Evolutionary conservation across 31 red algal genomes (phyloP).

Genomic region (Odonthalia washingtoniensis): DNA sequence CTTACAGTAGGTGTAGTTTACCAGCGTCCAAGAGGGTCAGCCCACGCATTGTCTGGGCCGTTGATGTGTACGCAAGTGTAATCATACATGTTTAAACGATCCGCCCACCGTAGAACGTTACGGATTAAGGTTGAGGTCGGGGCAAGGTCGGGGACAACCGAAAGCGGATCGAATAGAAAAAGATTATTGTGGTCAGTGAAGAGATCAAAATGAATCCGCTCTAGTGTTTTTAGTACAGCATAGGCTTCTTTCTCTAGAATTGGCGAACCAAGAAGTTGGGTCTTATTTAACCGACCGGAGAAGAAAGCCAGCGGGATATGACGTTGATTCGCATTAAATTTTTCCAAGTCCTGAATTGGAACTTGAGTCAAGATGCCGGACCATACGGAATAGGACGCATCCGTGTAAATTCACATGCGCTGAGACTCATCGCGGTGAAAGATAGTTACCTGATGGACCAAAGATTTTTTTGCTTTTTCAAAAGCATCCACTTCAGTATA

Average conservation of each 20-base stretch:
- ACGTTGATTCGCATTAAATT: background rate
- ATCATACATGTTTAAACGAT: background rate
- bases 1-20: background rate
- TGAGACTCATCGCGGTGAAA: background rate
- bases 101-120: background rate
- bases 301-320: background rate
- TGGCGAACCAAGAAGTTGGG: background rate
- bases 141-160: background rate
- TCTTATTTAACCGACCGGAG: background rate
- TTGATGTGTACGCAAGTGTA: too few relatives aligned
- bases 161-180: background rate
- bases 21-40: background rate
- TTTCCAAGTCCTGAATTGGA: background rate
- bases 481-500: background rate
- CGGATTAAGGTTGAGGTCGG: background rate
- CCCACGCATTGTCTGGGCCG: too few relatives aligned
- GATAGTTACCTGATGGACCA: background rate
- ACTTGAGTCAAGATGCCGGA: conserved; percentile 17
- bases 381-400: conserved; percentile 32
- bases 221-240: background rate
- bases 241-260: background rate
- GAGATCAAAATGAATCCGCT: background rate
- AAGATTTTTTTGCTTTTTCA: background rate
- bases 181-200: background rate
- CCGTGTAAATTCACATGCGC: conserved; percentile 20